Conservation (phyloP, 768 basidiomycete species). For the Trametes cubensis region DNA sequence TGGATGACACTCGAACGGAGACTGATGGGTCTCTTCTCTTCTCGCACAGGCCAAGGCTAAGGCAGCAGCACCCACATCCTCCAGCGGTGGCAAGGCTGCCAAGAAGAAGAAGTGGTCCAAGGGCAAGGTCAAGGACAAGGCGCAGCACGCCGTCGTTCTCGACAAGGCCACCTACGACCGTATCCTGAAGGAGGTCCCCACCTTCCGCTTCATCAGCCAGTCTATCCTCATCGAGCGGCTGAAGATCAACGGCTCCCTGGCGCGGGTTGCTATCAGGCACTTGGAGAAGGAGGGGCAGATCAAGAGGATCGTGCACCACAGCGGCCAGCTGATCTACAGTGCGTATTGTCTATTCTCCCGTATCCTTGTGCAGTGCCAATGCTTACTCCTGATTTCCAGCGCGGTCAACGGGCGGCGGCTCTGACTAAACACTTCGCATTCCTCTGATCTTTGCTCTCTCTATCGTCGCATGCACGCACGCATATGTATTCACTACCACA, state of each 20-base stretch:
- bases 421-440: conserved; percentile 34
- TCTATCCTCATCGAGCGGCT: conserved; percentile 98
- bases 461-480: conserved; percentile 28
- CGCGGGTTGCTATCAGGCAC: conserved; percentile 87
- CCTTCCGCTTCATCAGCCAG: conserved; percentile 98
- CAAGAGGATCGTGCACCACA: conserved; percentile 96
- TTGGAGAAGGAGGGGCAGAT: conserved; percentile 93
- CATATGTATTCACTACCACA: conserved; percentile 42
- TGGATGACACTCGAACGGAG: conserved; percentile 29
- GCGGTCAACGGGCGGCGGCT: conserved; percentile 45
- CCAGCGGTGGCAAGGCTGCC: conserved; percentile 81
- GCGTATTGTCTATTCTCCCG: conserved; percentile 39
- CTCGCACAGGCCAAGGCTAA: conserved; percentile 56
- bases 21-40: conserved; percentile 16
- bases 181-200: conserved; percentile 97
- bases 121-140: conserved; percentile 99
- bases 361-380: background rate
- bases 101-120: conserved; percentile 99
- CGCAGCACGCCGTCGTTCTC: conserved; percentile 91
- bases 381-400: conserved; percentile 33
- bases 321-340: conserved; percentile 95
- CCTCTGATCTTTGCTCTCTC: conserved; percentile 26
- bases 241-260: conserved; percentile 95
- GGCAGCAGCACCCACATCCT: conserved; percentile 70
- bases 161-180: conserved; percentile 93